Conservation (phyloP, 2,329 filamentous ascomycete species). For the Clonostachys sp. region DNA sequence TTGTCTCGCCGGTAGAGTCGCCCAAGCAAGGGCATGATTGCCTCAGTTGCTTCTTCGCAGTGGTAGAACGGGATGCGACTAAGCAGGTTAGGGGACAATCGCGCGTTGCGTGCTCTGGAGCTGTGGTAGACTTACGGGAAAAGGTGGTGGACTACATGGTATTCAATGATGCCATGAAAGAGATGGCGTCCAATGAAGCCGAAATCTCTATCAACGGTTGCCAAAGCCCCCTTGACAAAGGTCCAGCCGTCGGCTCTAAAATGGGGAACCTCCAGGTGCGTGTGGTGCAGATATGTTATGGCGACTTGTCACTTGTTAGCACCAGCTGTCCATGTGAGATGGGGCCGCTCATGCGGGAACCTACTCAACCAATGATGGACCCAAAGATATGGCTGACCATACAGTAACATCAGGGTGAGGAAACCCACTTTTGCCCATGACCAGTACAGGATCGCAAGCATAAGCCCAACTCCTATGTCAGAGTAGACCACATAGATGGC, state of each 20-base stretch:
- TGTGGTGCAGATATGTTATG: conserved; percentile 74
- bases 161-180: conserved; percentile 58
- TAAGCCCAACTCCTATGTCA: conserved; percentile 54
- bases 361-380: conserved; percentile 66
- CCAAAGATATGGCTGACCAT: conserved; percentile 64
- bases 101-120: too few relatives aligned
- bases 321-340: not conserved
- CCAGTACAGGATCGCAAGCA: conserved; percentile 44
- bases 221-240: conserved; percentile 55
- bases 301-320: conserved; percentile 42
- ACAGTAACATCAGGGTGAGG: conserved; percentile 53
- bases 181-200: conserved; percentile 58
- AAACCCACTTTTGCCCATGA: conserved; percentile 47
- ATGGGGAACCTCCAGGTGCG: conserved; percentile 40
- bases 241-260: conserved; percentile 38
- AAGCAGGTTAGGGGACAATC: not conserved
- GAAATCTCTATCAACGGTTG: conserved; percentile 59
- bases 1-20: conserved; percentile 66
- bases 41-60: conserved; percentile 46
- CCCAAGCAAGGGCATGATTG: conserved; percentile 88
- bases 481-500: conserved; percentile 50
- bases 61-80: conserved; percentile 35
- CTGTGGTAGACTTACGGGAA: conserved; percentile 27
- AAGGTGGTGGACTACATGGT: conserved; percentile 60
- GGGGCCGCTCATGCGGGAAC: conserved; percentile 11